Evolutionary conservation across 2,329 filamentous ascomycete genomes (phyloP).

Genomic region (Neonectria hederae): DNA sequence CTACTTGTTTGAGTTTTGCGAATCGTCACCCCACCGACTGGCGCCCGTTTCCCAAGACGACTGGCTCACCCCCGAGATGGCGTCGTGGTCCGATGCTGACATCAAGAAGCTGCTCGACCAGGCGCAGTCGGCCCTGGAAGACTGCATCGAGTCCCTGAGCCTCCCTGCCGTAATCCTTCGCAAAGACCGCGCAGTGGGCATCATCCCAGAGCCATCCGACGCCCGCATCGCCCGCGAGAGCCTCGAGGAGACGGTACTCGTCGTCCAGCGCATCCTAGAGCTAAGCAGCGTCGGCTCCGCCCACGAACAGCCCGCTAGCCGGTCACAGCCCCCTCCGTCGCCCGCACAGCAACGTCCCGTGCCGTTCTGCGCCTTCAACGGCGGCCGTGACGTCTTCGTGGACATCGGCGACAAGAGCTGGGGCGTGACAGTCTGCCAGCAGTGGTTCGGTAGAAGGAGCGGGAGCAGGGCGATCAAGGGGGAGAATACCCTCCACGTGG

Average conservation of each 20-base stretch:
- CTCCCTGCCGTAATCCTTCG: conserved; percentile 83
- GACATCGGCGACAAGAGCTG: conserved; percentile 98
- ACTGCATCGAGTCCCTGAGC: conserved; percentile 82
- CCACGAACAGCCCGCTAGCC: conserved; percentile 41
- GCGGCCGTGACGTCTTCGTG: conserved; percentile 96
- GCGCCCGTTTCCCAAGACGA: conserved; percentile 70
- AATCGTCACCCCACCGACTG: conserved; percentile 72
- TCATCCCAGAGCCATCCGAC: conserved; percentile 71
- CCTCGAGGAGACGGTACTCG: conserved; percentile 93
- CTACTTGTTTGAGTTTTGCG: conserved; percentile 86
- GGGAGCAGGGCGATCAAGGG: conserved; percentile 64
- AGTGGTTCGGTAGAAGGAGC: conserved; percentile 75
- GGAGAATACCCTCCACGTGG: conserved; percentile 88
- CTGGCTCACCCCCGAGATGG: conserved; percentile 85
- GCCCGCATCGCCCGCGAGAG: conserved; percentile 84
- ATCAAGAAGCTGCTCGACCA: conserved; percentile 86
- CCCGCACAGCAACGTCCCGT: conserved; percentile 54
- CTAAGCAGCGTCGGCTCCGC: conserved; percentile 67
- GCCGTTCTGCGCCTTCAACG: conserved; percentile 98
- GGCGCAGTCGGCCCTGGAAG: conserved; percentile 83
- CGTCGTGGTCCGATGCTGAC: conserved; percentile 77
- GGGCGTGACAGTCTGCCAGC: conserved; percentile 92
- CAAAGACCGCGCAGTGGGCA: conserved; percentile 87
- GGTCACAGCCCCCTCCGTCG: conserved; percentile 27
- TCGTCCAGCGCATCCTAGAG: conserved; percentile 92